Conservation (phyloP, 129 eudicot genomes). For the Escallonia rubra region DNA sequence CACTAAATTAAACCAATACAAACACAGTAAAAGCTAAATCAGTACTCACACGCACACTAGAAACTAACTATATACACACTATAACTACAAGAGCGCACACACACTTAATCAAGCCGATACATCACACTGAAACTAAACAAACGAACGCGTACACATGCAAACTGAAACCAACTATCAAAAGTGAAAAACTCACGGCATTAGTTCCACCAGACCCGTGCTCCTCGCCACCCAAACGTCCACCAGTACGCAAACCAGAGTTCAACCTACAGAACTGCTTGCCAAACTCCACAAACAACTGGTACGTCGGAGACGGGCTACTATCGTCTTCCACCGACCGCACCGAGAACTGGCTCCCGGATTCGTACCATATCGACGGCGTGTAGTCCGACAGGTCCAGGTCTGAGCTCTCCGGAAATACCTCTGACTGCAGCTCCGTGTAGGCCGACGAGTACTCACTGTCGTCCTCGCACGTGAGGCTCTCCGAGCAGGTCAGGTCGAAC, state of each 20-base stretch:
- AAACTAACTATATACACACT: no score
- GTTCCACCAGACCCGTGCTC: no score
- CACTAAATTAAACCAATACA: no score
- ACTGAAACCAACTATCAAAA: no score
- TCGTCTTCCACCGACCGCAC: constrained; percentile 52
- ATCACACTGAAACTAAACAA: no score
- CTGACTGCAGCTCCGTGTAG: constrained; percentile 29
- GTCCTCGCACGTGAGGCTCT: constrained; percentile 39
- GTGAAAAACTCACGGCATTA: no score
- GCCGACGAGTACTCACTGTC: constrained; percentile 39
- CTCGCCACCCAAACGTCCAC: no score
- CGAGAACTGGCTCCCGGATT: constrained; percentile 89
- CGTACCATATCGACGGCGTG: constrained; percentile 50
- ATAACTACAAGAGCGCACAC: no score
- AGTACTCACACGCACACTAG: no score
- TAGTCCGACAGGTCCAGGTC: constrained; percentile 50
- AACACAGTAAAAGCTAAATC: no score
- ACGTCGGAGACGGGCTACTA: constrained; percentile 54
- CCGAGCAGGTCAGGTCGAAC: constrained; percentile 67
- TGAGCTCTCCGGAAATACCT: constrained; percentile 30
- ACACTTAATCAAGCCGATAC: no score
- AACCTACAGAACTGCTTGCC: constrained; percentile 50
- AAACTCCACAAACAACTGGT: constrained; percentile 50
- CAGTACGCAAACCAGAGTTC: constrained; percentile 7
- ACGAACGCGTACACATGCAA: no score